Percentiles rank a stretch among this genome's conserved stretches.
Conservation (phyloP, 1,284 basidiomycete species). For the Sporisorium graminicola region DNA sequence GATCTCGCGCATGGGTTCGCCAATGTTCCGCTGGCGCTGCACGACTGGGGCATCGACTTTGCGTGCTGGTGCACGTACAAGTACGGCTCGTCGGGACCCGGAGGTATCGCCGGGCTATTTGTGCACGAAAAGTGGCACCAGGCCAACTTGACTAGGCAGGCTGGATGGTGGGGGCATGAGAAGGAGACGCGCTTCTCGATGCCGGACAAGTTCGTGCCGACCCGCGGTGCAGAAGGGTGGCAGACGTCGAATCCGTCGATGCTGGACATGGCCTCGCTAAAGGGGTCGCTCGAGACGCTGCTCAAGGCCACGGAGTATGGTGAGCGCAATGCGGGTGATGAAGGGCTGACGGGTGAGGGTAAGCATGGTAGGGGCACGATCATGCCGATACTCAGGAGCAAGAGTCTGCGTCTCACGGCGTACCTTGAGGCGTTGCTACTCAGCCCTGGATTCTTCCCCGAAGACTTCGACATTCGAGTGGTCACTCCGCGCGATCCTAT, state of each 20-base stretch:
- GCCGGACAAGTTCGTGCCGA: slow-evolving; percentile 84
- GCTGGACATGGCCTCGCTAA: slow-evolving; percentile 75
- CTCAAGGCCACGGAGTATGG: slow-evolving; percentile 32
- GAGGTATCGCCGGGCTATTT: slow-evolving; percentile 92
- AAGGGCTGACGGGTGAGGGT: slow-evolving; percentile 7
- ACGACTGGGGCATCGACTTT: slow-evolving; percentile 95
- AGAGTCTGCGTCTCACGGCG: slow-evolving; percentile 59
- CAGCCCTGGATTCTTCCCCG: slow-evolving; percentile 53
- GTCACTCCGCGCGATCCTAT: slow-evolving; percentile 60
- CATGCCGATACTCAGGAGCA: slow-evolving; percentile 60
- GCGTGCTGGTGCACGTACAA: slow-evolving; percentile 74
- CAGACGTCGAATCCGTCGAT: slow-evolving; percentile 94
- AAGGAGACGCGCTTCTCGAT: slow-evolving; percentile 88
- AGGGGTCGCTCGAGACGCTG: slow-evolving; percentile 63
- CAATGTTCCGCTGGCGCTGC: slow-evolving; percentile 88
- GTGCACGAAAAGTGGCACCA: slow-evolving; percentile 80
- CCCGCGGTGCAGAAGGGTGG: slow-evolving; percentile 90
- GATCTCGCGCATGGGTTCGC: slow-evolving; percentile 96
- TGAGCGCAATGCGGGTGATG: slow-evolving; percentile 7
- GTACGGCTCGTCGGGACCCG: slow-evolving; percentile 95
- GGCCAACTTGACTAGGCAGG: slow-evolving; percentile 74
- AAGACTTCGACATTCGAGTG: slow-evolving; percentile 44
- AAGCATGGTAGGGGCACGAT: slow-evolving; percentile 55
- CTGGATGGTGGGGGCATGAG: slow-evolving; percentile 99
- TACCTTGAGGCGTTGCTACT: slow-evolving; percentile 60